Base-by-base conservation (phyloP, 352 stramenopile species). In the Peronosclerospora sorghi region DNA sequence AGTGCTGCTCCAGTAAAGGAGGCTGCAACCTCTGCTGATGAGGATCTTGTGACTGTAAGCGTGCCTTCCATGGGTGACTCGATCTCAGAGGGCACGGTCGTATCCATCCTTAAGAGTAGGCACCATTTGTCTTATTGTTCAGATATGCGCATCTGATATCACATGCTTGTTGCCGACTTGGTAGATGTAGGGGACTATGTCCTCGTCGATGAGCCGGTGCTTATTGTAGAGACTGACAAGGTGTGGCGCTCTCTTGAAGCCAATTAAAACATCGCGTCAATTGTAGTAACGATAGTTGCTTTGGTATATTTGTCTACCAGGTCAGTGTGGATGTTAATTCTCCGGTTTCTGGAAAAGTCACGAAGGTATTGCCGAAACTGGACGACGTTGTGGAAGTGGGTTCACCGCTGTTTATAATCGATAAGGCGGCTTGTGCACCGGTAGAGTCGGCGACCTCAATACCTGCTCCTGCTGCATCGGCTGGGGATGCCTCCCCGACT, bases 211-310 rank as follows among this genome's bases (percentile, higher is more conserved):
- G 95, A 99, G 46, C 80, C 97, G 8, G 86, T 99, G 2, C 67
- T 97, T 15, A 84, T 98, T 37, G 74, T 99, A 0, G 96, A 99
- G 73, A 99, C 96, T 0, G 96, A 99, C 68, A 99, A 99, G 73
- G 94, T 98, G 4, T 51, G 57, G 2, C 6, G 10, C 19, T 36
- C 35, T 20, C 32, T 9, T 26, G 21, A 26, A 7, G 21, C 6
- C 21, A 26, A 26, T 26, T 3, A 26, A 26, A 3, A 3, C 21
- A 7, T 26, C 4, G 21, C 3, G 21, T 26, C 21, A 3, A 26
- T 26, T 26, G 6, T 26, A 26, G 4, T 26, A 26, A 26, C 21
- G 21, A 26, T 26, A 26, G 6, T 26, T 6, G 21, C 21, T 26
- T 7, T 26, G 6, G 6, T 6, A 26, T 26, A 6, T 26, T 26